Evolutionary conservation across 1,284 basidiomycete genomes (phyloP), one percentile per base, ranked within the genome.

Genomic region (Heterobasidion annosum): DNA sequence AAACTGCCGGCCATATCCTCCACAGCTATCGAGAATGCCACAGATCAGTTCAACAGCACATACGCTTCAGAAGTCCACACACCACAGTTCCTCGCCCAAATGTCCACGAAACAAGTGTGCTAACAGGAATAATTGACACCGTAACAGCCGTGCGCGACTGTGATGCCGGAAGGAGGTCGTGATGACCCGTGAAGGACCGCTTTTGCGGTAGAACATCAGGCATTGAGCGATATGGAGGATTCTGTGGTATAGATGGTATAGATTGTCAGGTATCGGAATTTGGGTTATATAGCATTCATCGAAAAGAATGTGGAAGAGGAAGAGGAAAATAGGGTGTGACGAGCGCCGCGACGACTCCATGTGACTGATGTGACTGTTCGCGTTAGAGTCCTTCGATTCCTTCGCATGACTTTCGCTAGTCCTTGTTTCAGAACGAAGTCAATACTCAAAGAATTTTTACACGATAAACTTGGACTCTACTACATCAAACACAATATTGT

Each of bases 1-100:
- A 59, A 2, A 84, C 81, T 0, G 82, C 82, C 0, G 82, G 82
- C 82, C 82, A 86, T 62, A 84, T 82, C 50, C 76, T 72, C 78
- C 81, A 83, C 13, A 84, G 73, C 81, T 83, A 47, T 34, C 15
- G n/a, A 35, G 34, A 18, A 6, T n/a, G 8, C 15, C 40, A 34
- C 45, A 32, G 37, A 35, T 25, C 25, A 25, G 25, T 25, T 25
- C 25, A 25, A 25, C 25, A 25, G 25, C 25, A 5, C 25, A 25
- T 25, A 25, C 25, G 25, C 25, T 25, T 25, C 6, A n/a, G 35
- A 32, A 46, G 13, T 32, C 35, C n/a, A 63, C 70, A 34, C 54
- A 73, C 81, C 54, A 82, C 81, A 8, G 79, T 78, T 19, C 79
- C 81, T 34, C 79, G 69, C n/a, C 81, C 81, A 62, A 84, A 75